phyloP scores from a whole-genome alignment of 345 rosid species.

The Hypericum perforatum region DNA sequence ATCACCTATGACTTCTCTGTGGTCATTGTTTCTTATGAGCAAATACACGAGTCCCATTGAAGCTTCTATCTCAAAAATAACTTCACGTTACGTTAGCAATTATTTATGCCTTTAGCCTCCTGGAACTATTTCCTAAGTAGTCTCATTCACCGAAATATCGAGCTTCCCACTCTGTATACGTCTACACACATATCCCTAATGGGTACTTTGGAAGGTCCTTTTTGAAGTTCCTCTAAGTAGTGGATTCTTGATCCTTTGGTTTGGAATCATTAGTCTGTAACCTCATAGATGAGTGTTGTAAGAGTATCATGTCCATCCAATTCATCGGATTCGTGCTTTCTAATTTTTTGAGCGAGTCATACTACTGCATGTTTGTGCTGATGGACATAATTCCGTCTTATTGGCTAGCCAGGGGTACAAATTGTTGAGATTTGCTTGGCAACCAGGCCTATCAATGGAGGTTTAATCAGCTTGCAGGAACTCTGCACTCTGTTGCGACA shows the following conservation, averaged over 20 bases:
- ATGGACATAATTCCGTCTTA: not conserved
- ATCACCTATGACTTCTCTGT: too few relatives aligned
- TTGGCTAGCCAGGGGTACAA: constrained; percentile 72
- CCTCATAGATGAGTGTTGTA: not conserved
- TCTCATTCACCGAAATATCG: too few relatives aligned
- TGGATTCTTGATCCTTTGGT: too few relatives aligned
- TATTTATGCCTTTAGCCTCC: too few relatives aligned
- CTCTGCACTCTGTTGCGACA: constrained; percentile 66
- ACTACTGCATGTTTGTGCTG: constrained; percentile 8
- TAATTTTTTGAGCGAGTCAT: not conserved
- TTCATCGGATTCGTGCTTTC: not conserved
- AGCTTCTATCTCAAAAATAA: not conserved
- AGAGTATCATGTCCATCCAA: not conserved
- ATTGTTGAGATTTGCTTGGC: constrained; percentile 90
- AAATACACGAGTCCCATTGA: not conserved
- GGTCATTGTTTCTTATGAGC: not conserved
- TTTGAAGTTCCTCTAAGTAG: too few relatives aligned
- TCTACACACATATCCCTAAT: too few relatives aligned
- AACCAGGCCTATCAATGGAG: constrained; percentile 84
- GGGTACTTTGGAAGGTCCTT: too few relatives aligned
- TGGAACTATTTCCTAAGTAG: too few relatives aligned
- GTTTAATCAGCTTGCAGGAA: constrained; percentile 74
- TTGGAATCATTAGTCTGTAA: too few relatives aligned
- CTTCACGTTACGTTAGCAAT: too few relatives aligned
- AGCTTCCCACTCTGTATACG: too few relatives aligned